Base-by-base conservation (phyloP, 2,329 filamentous ascomycete species). In the Falciphora oryzae region DNA sequence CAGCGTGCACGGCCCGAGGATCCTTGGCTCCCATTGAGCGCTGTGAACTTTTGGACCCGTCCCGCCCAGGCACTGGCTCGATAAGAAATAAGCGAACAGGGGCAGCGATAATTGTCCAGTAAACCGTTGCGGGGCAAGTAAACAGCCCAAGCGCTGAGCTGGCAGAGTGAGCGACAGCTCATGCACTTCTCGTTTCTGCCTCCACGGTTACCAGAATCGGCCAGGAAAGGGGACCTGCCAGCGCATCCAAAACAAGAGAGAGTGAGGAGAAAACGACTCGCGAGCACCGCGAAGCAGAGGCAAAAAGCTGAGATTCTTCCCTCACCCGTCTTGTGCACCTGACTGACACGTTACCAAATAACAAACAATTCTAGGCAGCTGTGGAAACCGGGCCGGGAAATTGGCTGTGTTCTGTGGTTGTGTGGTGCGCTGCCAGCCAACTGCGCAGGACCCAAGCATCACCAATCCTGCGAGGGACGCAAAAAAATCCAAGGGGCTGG, bases 91-190 rank as follows among this genome's bases (percentile, higher is more conserved):
- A 29, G 16, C 29, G 57, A 60, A 28, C 29, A 22, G 58, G 57
- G 57, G n/a, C 5, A 13, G 28, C 31, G 58, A 60, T 60, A 60
- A 60, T 60, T 60, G 58, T 60, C 58, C 58, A 32, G 58, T 60
- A 60, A 60, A 60, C 58, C 28, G 58, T 31, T 31, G 58, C 58
- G 58, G 58, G 58, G 58, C 28, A 60, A 35, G 58, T 60, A 60
- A 60, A 60, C 31, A 60, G 57, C 57, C 27, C 27, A 22, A 53
- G 44, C 44, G 57, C 57, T 58, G 57, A 18, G 58, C 58, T 60
- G 58, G 58, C 58, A 60, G 22, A 22, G 27, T 7, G 3, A 50
- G 44, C 16, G 22, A 50, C 44, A 32, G 16, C 38, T 50, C 38
- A 50, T 50, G 22, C 38, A 60, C 16, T 18, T 58, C 29, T 14